Percentiles rank a stretch among this genome's conserved stretches.
phyloP scores from a whole-genome alignment of 768 basidiomycete genomes.

The Mycena amicta region DNA sequence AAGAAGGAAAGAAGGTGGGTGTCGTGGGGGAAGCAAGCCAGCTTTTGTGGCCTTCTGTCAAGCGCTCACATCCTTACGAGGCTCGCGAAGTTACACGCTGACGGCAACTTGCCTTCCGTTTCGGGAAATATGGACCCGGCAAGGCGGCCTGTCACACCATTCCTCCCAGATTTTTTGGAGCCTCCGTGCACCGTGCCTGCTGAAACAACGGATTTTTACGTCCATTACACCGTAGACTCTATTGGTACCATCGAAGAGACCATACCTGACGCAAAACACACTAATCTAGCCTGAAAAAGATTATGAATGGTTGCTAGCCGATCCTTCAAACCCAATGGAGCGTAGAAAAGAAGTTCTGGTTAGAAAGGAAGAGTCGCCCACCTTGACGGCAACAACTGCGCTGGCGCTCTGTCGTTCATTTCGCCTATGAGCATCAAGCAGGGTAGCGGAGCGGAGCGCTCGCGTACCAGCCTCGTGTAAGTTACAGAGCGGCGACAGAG shows the following conservation, averaged over 20 bases:
- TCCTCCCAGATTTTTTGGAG: too few species aligned
- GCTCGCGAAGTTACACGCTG: not conserved
- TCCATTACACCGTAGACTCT: not conserved
- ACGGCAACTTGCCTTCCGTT: not conserved
- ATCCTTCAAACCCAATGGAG: too few species aligned
- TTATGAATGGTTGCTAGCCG: not conserved
- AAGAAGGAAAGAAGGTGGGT: not conserved
- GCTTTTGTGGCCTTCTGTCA: not conserved
- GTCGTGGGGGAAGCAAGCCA: not conserved
- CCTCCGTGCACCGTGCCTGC: too few species aligned
- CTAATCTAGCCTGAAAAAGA: not conserved
- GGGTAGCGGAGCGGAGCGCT: not conserved
- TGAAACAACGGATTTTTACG: not conserved
- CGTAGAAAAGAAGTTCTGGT: not conserved
- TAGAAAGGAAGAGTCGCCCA: not conserved
- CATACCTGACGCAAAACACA: not conserved
- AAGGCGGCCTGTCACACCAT: not conserved
- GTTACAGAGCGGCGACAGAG: too few species aligned
- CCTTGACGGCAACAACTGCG: not conserved
- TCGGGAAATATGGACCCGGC: not conserved
- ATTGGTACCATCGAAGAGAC: not conserved
- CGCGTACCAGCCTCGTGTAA: not conserved
- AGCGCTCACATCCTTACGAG: constrained; percentile 1
- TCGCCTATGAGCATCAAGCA: not conserved
- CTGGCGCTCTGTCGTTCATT: not conserved